phyloP scores from a whole-genome alignment of 148 eudicot genomes.

The Chenopodium berlandieri region DNA sequence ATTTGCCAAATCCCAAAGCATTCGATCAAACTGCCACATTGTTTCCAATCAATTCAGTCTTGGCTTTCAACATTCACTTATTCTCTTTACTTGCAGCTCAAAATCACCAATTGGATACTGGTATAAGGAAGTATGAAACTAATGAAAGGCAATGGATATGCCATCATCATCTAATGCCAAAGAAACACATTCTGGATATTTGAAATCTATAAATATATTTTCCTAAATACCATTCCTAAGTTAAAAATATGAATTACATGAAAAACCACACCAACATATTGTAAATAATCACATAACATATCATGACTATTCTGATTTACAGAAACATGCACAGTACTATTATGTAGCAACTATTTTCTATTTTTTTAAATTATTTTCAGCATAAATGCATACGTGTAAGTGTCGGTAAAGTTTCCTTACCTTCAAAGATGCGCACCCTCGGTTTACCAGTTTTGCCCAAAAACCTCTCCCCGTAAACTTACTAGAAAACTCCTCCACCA shows the following conservation, averaged over 20 bases:
- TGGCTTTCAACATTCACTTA: not conserved
- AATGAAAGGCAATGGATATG: slow-evolving; percentile 10
- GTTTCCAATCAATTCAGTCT: not conserved
- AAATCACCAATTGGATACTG: not conserved
- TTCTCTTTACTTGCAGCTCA: not conserved
- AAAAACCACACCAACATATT: not conserved
- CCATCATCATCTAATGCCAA: slow-evolving; percentile 12
- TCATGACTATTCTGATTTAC: not conserved
- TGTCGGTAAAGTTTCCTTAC: not conserved
- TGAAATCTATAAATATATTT: not conserved
- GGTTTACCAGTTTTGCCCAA: not conserved
- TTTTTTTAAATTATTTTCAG: not conserved
- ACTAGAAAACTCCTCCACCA: not conserved
- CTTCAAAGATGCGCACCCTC: not conserved
- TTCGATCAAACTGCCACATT: not conserved
- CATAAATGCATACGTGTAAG: not conserved
- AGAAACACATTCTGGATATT: not conserved
- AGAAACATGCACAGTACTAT: not conserved
- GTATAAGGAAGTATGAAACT: not conserved
- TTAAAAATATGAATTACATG: not conserved
- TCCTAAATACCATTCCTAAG: not conserved
- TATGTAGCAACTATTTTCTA: not conserved
- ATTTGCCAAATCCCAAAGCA: not conserved
- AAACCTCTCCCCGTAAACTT: not conserved
- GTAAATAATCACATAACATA: slow-evolving; percentile 11